Percentiles rank a stretch among this genome's conserved stretches.
Evolutionary conservation across 208 protist species (phyloP).

Genomic region (Trypanosoma avium): DNA sequence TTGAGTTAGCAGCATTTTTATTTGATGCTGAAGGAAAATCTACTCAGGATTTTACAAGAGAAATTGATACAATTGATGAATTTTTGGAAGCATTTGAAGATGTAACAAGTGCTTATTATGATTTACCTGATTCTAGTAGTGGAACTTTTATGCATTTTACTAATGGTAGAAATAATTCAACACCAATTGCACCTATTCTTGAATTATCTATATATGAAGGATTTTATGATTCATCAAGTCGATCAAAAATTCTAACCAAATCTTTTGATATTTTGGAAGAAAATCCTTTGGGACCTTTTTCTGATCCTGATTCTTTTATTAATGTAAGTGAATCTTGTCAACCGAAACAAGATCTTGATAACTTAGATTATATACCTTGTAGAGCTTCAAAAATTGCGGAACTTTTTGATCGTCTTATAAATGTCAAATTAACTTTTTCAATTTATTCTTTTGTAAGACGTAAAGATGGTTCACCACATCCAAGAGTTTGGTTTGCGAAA

Average conservation of each 20-base stretch:
- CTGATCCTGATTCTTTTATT: slow-evolving; percentile 23
- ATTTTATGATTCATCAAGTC: slow-evolving; percentile 26
- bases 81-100: slow-evolving; percentile 38
- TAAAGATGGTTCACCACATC: slow-evolving; percentile 15
- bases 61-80: slow-evolving; percentile 49
- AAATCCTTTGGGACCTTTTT: slow-evolving; percentile 34
- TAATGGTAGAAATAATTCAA: slow-evolving; percentile 13
- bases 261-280: slow-evolving; percentile 26
- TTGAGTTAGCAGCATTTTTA: slow-evolving; percentile 42
- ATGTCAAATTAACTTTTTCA: slow-evolving; percentile 37
- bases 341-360: slow-evolving; percentile 28
- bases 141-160: slow-evolving; percentile 67
- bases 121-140: slow-evolving; percentile 31
- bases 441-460: slow-evolving; percentile 35
- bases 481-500: slow-evolving; percentile 38
- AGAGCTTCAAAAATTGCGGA: slow-evolving; percentile 32
- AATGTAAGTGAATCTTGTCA: slow-evolving; percentile 31
- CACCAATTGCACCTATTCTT: slow-evolving; percentile 27
- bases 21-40: slow-evolving; percentile 37
- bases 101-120: slow-evolving; percentile 45
- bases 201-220: slow-evolving; percentile 38
- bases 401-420: slow-evolving; percentile 38
- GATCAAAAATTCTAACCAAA: slow-evolving; percentile 15
- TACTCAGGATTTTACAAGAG: slow-evolving; percentile 18
- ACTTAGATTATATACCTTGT: slow-evolving; percentile 41